phyloP scores from a whole-genome alignment of 768 basidiomycete species.

The Collybiopsis confluens region DNA sequence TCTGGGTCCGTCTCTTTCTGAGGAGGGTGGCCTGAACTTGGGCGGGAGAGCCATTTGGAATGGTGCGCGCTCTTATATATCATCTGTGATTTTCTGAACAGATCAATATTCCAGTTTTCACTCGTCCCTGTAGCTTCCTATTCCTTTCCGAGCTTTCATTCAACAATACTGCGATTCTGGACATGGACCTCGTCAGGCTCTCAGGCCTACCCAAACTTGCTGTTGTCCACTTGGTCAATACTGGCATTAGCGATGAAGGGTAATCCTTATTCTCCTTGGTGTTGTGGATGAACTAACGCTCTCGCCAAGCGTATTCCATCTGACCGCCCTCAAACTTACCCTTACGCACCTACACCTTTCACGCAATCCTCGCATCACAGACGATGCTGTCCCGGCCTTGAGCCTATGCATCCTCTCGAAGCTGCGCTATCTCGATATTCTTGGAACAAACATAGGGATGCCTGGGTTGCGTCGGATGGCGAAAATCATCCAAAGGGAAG shows the following conservation, averaged over 20 bases:
- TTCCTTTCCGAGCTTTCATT: conserved; percentile 49
- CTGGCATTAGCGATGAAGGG: conserved; percentile 62
- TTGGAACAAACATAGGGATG: conserved; percentile 54
- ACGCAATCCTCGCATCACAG: conserved; percentile 47
- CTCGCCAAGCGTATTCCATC: conserved; percentile 47
- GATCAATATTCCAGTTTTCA: too few relatives aligned
- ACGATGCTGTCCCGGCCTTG: conserved; percentile 55
- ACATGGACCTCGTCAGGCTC: conserved; percentile 47
- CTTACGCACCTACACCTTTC: conserved; percentile 50
- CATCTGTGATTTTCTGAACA: not conserved
- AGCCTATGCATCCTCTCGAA: conserved; percentile 33
- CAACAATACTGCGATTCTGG: conserved; percentile 35
- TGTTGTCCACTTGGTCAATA: conserved; percentile 43
- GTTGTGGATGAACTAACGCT: too few relatives aligned
- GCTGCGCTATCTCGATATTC: conserved; percentile 46
- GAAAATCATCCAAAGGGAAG: conserved; percentile 26
- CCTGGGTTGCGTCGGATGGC: conserved; percentile 52
- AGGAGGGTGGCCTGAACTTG: conserved; percentile 49
- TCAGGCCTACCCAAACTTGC: conserved; percentile 50
- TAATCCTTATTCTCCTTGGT: conserved; percentile 23
- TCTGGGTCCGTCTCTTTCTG: conserved; percentile 40
- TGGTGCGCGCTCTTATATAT: conserved; percentile 24
- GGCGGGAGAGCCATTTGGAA: conserved; percentile 36
- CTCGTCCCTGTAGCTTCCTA: conserved; percentile 46
- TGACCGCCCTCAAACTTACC: conserved; percentile 51